These are phyloP conservation scores for Botryotinia convoluta DNA, from an alignment of 2,329 filamentous ascomycete species.

Conservation along the genomic window DNA sequence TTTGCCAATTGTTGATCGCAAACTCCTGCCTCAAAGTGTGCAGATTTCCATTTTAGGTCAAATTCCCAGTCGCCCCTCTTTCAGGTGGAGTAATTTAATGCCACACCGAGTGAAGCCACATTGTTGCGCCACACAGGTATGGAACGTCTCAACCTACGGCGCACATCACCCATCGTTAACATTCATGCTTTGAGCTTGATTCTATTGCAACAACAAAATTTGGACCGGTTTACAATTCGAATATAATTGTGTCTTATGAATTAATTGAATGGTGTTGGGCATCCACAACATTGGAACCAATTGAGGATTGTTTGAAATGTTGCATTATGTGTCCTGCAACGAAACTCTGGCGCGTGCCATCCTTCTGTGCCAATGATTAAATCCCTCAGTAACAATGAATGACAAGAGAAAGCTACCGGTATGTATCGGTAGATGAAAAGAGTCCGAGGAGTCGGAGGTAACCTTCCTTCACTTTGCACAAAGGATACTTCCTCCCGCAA, in stretches of 20 bases:
- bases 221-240: neutral
- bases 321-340: neutral
- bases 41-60: constrained; percentile 5
- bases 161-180: neutral
- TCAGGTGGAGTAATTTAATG: neutral
- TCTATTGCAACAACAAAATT: neutral
- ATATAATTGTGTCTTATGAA: neutral
- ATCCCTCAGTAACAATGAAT: neutral
- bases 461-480: neutral
- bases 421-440: constrained; percentile 10
- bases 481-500: neutral
- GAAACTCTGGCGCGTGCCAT: neutral
- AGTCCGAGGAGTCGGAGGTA: neutral
- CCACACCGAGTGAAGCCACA: neutral
- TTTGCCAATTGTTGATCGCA: neutral
- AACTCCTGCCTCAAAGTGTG: constrained; percentile 5
- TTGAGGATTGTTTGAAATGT: neutral
- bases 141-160: neutral
- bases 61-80: neutral
- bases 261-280: neutral
- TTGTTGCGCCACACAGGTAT: neutral
- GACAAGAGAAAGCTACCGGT: neutral
- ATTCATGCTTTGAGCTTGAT: neutral
- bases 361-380: neutral
- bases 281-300: neutral